Base-by-base conservation (phyloP, 2,329 filamentous ascomycete species). In the Pseudogymnoascus sp. region DNA sequence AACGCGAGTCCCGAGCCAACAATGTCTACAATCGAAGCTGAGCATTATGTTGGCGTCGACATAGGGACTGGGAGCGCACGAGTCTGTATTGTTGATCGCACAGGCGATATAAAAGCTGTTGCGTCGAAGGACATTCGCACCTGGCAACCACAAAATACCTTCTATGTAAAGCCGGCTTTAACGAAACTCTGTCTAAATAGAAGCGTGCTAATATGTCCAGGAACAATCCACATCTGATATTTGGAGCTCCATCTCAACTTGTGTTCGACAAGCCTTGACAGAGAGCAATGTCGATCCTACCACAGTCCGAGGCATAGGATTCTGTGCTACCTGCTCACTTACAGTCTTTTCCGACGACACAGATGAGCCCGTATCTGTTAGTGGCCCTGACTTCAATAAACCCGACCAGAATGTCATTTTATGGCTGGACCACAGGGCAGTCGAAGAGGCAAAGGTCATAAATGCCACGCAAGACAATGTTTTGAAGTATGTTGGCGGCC, bases 161-260 rank as follows among this genome's bases (percentile, higher is more conserved):
- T 86, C 68, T 92, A 91, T 74, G 86, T 88, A 75, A 75, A 52
- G 80, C 68, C 26, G 5, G 6, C n/a, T 30, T 30, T 7, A 15
- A 7, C 9, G 9, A 38, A 28, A 61, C 15, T 62, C 13, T 61
- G 78, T 18, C n/a, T 8, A 52, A 30, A 18, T n/a, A 28, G n/a
- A 52, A 48, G 18, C 12, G 3, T 52, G n/a, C 41, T 52, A 52
- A 52, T n/a, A 52, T 18, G 41, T 41, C 7, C 62, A 88, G 91
- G 94, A 99, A 78, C 94, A 99, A 92, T 97, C 92, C 13, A 97
- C 94, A 0, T 89, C 85, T 57, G 90, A 99, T 73, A 99, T 99
- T 70, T 99, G 94, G 94, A 82, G 85, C 64, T 92, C 90, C 74
- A 96, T 99, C 71, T 96, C 92, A 76, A 81, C 84, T 62, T 94